Evolutionary conservation across 2,329 filamentous ascomycete genomes (phyloP), one percentile per base, ranked within the genome.

Genomic region (Atkinsonella texensis): DNA sequence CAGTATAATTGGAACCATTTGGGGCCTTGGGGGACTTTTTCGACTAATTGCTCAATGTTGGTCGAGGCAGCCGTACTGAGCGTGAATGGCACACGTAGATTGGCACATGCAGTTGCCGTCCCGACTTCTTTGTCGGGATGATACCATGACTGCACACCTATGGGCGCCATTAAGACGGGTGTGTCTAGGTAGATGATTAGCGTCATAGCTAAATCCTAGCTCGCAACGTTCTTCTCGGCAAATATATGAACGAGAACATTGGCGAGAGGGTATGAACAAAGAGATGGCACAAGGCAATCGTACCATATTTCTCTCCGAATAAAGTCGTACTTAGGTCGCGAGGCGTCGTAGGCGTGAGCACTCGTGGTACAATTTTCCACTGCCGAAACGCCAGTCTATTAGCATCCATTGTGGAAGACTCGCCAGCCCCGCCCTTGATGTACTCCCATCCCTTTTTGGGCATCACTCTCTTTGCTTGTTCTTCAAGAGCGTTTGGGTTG

Each of bases 1-100:
- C 84, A 88, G 68, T 89, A 89, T 0, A 89, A 74, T 62, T 89
- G 85, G 62, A 76, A 89, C 83, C 83, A 89, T 11, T 83, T 70
- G 33, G 75, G 70, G 0, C 79, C 78, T 5, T 75, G 66, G 0
- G 75, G 76, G 48, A 75, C 80, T 0, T 79, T 80, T 8, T 70
- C 60, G 0, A 80, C 82, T 0, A 87, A 76, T 48, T 87, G 77
- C 62, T 87, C 84, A 53, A 88, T 83, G 1, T 75, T 76, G 33
- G 75, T 72, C 2, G 76, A 71, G 3, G 80, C 75, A 1, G 84
- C 83, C 1, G 84, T 87, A 54, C 77, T 83, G 47, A 87, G 69
- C 49, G 81, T 81, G 64, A 81, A 87, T 0, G 85, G 84, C 0
- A 89, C 72, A 1, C 74, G 70, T 1, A 81, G 68, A 13, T 79